Evolutionary conservation across 2,329 filamentous ascomycete genomes (phyloP), one percentile per base, ranked within the genome.

Genomic region (Ceratocystis huliohia): DNA sequence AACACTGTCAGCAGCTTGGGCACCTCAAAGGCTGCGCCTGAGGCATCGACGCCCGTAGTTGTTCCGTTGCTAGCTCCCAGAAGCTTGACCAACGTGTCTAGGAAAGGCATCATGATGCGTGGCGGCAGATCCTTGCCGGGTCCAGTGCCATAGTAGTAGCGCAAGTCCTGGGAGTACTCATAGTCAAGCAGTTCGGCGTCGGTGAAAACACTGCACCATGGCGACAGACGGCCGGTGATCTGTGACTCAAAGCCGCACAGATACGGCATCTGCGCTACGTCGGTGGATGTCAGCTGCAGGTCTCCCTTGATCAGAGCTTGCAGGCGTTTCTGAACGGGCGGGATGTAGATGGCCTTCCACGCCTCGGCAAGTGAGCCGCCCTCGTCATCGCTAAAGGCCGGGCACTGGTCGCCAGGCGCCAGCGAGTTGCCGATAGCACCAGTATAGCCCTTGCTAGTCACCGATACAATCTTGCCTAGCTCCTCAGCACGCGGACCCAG

Each of bases 201-300:
- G 2, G 80, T 84, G 70, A 87, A 85, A 17, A 86, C 77, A 63
- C 76, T 76, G 72, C 86, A 88, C 76, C 83, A 88, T 0, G 84
- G 82, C 3, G 83, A 87, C 3, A 82, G 73, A 1, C 74, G 75
- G 1, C 86, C 85, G 0, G 78, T 83, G 69, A 88, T 87, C 70
- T 88, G 86, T 2, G 81, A 84, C 71, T 89, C 86, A 68, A 87
- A 89, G 3, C 84, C 86, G 70, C 86, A 89, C n/a, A 88, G 77
- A 70, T 88, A 88, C 0, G 85, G 84, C 63, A 88, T 84, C 57
- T 81, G 79, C 6, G 75, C 76, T 53, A 85, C 76, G 67, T 88
- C 83, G 1, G 73, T 74, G 41, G 79, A 74, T 0, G 77, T 79
- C 44, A 88, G 77, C 0, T 79, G 80, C 44, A 88, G 78, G 48